These are phyloP conservation scores for Hippophae gyantsensis DNA, from an alignment of 306 rosid genomes.

Conservation along the genomic window DNA sequence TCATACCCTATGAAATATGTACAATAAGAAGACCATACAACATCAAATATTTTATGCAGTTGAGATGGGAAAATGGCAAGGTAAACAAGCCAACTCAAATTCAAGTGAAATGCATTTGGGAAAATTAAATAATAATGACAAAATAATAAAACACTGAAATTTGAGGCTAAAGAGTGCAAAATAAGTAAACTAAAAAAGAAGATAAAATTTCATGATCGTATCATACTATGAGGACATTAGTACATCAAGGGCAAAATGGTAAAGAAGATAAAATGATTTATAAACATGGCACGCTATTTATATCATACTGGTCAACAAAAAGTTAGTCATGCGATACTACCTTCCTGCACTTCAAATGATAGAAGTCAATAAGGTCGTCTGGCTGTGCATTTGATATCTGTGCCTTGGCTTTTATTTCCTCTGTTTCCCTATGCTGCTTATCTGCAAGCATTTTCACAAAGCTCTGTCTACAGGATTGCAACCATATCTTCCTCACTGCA, in stretches of 20 bases:
- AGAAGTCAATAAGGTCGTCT: conserved; percentile 70
- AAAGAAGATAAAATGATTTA: background rate
- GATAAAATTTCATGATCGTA: too few relatives aligned
- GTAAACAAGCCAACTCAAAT: too few relatives aligned
- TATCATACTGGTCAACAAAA: background rate
- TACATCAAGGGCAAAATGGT: too few relatives aligned
- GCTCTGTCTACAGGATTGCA: conserved; percentile 58
- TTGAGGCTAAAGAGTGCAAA: too few relatives aligned
- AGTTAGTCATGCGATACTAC: conserved; percentile 17
- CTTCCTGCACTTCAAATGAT: conserved; percentile 78
- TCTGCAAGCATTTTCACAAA: conserved; percentile 67
- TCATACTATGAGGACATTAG: too few relatives aligned
- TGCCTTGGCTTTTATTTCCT: conserved; percentile 54
- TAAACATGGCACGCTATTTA: background rate
- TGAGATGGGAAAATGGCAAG: too few relatives aligned
- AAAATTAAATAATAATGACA: too few relatives aligned
- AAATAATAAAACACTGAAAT: too few relatives aligned
- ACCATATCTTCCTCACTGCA: conserved; percentile 48
- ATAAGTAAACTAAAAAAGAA: too few relatives aligned
- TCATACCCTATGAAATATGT: conserved; percentile 47
- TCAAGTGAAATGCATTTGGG: too few relatives aligned
- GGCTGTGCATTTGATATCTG: conserved; percentile 62
- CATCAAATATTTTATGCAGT: too few relatives aligned
- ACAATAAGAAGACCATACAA: background rate
- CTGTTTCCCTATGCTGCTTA: conserved; percentile 50